phyloP scores from a whole-genome alignment of 73 alveolate genomes.

The Symbiodinium pilosum region DNA sequence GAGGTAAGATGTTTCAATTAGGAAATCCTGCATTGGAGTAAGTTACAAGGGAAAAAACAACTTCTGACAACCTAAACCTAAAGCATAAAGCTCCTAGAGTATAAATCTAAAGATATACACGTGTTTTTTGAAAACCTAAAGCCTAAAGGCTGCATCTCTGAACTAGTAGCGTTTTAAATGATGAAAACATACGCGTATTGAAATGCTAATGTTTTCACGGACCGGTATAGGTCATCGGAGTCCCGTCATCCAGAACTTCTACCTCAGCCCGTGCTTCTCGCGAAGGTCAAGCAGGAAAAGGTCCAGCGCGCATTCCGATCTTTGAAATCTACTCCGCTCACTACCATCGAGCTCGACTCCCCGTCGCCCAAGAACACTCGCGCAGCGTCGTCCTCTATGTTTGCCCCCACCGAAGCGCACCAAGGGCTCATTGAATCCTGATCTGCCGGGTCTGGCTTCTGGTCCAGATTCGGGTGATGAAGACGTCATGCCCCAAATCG shows the following conservation, averaged over 20 bases:
- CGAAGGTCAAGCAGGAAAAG: background rate
- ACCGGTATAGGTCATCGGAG: background rate
- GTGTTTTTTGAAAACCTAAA: too few species aligned
- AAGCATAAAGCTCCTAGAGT: background rate
- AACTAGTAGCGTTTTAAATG: too few species aligned
- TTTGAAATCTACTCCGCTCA: background rate
- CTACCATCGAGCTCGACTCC: background rate
- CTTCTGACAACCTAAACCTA: background rate
- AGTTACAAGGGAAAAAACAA: too few species aligned
- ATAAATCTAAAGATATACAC: too few species aligned
- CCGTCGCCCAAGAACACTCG: background rate
- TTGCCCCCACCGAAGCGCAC: background rate
- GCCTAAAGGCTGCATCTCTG: too few species aligned
- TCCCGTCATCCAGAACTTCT: background rate
- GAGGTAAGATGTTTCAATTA: background rate
- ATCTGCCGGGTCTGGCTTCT: background rate
- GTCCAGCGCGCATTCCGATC: background rate
- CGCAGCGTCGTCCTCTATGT: background rate
- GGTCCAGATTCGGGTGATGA: too few species aligned
- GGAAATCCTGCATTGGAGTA: too few species aligned
- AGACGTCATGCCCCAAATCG: background rate
- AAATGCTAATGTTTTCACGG: too few species aligned
- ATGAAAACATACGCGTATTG: too few species aligned
- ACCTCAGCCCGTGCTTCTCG: background rate
- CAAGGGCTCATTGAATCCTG: background rate